Conservation (phyloP, 352 stramenopile genomes). For the Saprolegnia diclina region DNA sequence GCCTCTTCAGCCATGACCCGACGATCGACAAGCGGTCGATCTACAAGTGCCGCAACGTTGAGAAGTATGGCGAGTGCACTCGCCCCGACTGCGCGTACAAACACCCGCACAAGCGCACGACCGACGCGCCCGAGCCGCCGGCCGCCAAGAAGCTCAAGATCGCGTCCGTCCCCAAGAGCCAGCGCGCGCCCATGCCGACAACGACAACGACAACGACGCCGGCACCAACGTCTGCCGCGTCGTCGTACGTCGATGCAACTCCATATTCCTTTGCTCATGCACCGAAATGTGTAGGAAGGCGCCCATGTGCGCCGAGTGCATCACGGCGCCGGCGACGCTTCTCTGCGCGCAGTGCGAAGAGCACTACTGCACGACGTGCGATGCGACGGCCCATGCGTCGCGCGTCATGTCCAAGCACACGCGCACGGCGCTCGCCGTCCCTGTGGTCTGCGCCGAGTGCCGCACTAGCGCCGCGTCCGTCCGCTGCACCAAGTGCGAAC, state of each 20-base stretch:
- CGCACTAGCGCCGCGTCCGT: conserved; percentile 1
- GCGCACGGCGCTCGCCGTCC: neutral
- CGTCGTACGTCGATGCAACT: neutral
- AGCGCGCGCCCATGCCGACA: neutral
- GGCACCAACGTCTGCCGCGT: neutral
- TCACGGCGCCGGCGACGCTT: conserved; percentile 1
- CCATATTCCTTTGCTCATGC: too few relatives aligned
- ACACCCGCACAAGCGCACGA: conserved; percentile 1
- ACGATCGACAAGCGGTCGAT: neutral
- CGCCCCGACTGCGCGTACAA: too few relatives aligned
- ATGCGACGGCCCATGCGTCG: conserved; percentile 14
- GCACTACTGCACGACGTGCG: conserved; percentile 2
- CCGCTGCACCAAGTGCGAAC: conserved; percentile 20
- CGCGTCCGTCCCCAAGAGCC: neutral
- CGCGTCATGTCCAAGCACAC: conserved; percentile 26
- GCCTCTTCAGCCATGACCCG: conserved; percentile 22
- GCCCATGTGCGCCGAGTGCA: conserved; percentile 16
- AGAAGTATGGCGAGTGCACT: too few relatives aligned
- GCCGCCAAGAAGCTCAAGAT: conserved; percentile 23
- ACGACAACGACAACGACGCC: neutral
- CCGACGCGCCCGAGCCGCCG: neutral
- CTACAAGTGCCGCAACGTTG: too few relatives aligned
- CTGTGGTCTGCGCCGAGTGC: conserved; percentile 13
- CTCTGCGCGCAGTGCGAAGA: conserved; percentile 10
- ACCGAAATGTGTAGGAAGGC: neutral